Conservation (phyloP, 2,329 filamentous ascomycete genomes). For the Fusarium ambrosium region DNA sequence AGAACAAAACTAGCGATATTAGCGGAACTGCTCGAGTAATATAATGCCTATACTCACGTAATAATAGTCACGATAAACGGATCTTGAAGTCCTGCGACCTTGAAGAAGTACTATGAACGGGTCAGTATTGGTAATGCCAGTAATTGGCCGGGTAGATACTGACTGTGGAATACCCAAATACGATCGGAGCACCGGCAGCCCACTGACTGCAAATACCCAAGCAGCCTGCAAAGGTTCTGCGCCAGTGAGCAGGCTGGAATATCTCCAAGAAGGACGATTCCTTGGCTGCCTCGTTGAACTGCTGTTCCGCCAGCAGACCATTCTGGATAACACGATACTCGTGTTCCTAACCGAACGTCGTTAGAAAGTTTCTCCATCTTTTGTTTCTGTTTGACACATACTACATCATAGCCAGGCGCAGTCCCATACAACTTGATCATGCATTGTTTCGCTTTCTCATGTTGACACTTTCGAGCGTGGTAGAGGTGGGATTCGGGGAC, state of each 20-base stretch:
- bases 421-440: neutral
- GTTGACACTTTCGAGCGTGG: neutral
- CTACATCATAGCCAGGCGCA: neutral
- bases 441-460: neutral
- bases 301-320: neutral
- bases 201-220: constrained; percentile 30
- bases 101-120: neutral
- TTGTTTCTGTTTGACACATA: neutral
- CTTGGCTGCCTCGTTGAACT: constrained; percentile 5
- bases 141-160: neutral
- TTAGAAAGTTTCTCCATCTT: neutral
- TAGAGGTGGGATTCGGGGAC: neutral
- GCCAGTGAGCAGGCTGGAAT: constrained; percentile 19
- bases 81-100: neutral
- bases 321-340: neutral
- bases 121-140: neutral
- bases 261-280: constrained; percentile 19
- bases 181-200: constrained; percentile 22
- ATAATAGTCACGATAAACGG: constrained; percentile 3
- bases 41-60: neutral
- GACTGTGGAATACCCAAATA: constrained; percentile 16
- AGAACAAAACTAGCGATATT: neutral
- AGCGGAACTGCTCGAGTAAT: neutral
- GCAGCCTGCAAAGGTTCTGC: constrained; percentile 21
- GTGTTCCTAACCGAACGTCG: neutral